Percentiles rank a stretch among this genome's conserved stretches.
phyloP scores from a whole-genome alignment of 768 basidiomycete genomes.

The Butyriboletus loyo region DNA sequence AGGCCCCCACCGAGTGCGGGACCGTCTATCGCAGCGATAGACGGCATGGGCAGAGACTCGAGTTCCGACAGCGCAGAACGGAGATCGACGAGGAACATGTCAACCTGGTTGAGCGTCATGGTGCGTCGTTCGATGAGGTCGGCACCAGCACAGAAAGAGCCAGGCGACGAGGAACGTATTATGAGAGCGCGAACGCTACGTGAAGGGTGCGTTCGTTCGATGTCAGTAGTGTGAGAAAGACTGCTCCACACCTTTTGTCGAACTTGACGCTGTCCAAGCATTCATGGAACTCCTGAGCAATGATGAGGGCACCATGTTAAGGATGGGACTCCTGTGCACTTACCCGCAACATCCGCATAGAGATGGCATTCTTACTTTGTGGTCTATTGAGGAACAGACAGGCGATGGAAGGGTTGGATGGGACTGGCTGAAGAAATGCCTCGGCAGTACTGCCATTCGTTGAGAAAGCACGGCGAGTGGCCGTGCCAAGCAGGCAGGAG shows the following conservation, averaged over 20 bases:
- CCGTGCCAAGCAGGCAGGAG: neutral
- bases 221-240: neutral
- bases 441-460: slow-evolving; percentile 22
- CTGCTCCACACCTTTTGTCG: slow-evolving; percentile 53
- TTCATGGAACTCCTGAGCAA: slow-evolving; percentile 62
- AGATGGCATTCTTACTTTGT: slow-evolving; percentile 85
- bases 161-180: slow-evolving; percentile 72
- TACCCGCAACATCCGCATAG: slow-evolving; percentile 66
- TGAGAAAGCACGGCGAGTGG: slow-evolving; percentile 19
- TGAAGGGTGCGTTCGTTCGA: neutral
- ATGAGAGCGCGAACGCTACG: slow-evolving; percentile 74
- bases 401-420: slow-evolving; percentile 59
- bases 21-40: slow-evolving; percentile 90
- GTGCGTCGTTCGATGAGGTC: slow-evolving; percentile 83
- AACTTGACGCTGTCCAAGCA: slow-evolving; percentile 64
- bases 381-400: slow-evolving; percentile 80
- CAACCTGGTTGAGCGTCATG: slow-evolving; percentile 74
- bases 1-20: slow-evolving; percentile 92
- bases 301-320: slow-evolving; percentile 1
- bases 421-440: slow-evolving; percentile 49
- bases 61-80: slow-evolving; percentile 68
- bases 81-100: slow-evolving; percentile 74
- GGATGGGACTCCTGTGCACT: slow-evolving; percentile 2
- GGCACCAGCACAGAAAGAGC: slow-evolving; percentile 89
- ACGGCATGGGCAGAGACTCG: slow-evolving; percentile 83